Percentiles rank a stretch among this genome's conserved stretches.
phyloP scores from a whole-genome alignment of 2,329 filamentous ascomycete species.

The Colletotrichum graminicola region DNA sequence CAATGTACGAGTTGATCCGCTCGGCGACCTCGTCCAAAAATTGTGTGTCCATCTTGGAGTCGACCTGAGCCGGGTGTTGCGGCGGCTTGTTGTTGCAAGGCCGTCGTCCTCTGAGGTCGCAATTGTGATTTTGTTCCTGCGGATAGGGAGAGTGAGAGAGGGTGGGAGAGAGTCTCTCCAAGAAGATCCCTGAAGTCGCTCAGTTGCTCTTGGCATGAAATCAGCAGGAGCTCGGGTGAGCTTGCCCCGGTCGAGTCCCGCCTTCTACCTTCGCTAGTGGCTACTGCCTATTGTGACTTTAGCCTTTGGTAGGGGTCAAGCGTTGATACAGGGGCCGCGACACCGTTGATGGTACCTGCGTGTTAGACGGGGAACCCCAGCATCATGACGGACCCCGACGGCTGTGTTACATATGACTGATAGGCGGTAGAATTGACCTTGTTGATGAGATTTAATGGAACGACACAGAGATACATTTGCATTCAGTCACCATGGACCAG shows the following conservation, averaged over 20 bases:
- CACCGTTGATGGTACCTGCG: slow-evolving; percentile 18
- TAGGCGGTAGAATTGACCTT: not conserved
- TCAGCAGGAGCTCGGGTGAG: slow-evolving; percentile 38
- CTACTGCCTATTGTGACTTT: not conserved
- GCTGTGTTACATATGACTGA: not conserved
- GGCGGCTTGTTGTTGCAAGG: not conserved
- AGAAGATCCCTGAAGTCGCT: slow-evolving; percentile 11
- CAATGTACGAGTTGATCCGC: slow-evolving; percentile 24
- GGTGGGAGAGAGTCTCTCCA: not conserved
- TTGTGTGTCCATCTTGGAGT: slow-evolving; percentile 31
- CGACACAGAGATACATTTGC: too few relatives aligned
- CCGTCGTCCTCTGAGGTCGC: slow-evolving; percentile 2
- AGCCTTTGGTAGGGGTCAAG: slow-evolving; percentile 1
- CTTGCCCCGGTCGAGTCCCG: slow-evolving; percentile 32
- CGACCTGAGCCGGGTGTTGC: not conserved
- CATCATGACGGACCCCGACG: not conserved
- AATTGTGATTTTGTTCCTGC: not conserved
- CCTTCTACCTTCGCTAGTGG: not conserved
- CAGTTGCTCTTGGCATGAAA: slow-evolving; percentile 35
- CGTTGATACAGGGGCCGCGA: slow-evolving; percentile 17
- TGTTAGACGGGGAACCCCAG: not conserved
- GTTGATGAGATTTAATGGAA: not conserved
- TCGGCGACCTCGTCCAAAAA: slow-evolving; percentile 30
- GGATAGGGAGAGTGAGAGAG: not conserved
- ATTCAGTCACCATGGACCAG: not conserved